phyloP scores from a whole-genome alignment of 345 rosid genomes.

The Eucalyptus fibrosa region DNA sequence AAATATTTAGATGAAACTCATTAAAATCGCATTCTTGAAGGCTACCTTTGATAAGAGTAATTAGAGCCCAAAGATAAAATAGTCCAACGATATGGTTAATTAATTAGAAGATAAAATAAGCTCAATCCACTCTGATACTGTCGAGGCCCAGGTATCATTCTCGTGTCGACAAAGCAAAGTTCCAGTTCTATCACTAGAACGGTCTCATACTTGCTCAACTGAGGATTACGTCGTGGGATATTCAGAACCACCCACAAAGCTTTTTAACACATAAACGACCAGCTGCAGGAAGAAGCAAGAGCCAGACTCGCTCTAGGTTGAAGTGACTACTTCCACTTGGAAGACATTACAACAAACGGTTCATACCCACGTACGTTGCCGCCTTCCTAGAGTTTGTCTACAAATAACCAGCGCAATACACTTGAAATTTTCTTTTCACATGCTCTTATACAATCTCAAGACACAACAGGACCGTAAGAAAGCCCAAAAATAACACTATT shows the following conservation, averaged over 20 bases:
- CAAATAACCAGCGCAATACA: background rate
- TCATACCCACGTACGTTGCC: background rate
- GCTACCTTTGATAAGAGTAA: background rate
- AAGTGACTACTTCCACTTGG: background rate
- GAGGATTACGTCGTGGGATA: background rate
- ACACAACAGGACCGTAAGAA: background rate
- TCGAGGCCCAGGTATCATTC: background rate
- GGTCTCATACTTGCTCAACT: background rate
- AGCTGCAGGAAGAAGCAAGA: background rate
- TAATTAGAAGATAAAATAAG: background rate
- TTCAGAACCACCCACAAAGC: background rate
- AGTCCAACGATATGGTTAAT: background rate
- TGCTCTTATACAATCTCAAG: background rate
- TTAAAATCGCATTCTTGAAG: background rate
- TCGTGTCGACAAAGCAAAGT: background rate
- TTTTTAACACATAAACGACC: background rate
- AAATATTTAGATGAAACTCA: background rate
- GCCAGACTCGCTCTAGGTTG: background rate
- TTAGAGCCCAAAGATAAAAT: background rate
- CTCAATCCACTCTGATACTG: background rate
- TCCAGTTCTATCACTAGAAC: background rate
- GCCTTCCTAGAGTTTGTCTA: background rate
- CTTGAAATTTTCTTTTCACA: background rate
- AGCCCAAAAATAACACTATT: background rate
- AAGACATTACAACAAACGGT: background rate